Evolutionary conservation across 352 stramenopile genomes (phyloP).

Genomic region (Globisporangium apiculatum): DNA sequence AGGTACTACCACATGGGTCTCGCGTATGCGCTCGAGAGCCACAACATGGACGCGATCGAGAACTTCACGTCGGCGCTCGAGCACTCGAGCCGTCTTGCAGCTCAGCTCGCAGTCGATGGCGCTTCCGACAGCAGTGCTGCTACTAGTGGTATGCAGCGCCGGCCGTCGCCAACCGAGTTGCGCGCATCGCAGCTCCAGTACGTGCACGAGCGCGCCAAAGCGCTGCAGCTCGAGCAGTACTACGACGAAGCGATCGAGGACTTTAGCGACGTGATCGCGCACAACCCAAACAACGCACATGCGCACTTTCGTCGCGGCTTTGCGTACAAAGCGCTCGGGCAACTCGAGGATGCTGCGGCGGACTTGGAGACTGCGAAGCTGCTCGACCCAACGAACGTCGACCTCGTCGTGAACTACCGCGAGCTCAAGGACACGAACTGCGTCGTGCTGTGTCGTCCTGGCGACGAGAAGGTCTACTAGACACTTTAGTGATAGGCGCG

Average conservation of each 20-base stretch:
- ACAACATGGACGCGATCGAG: constrained; percentile 61
- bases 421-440: constrained; percentile 65
- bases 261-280: constrained; percentile 58
- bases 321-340: constrained; percentile 51
- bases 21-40: constrained; percentile 34
- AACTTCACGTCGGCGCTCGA: constrained; percentile 45
- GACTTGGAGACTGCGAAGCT: constrained; percentile 70
- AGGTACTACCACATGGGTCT: constrained; percentile 76
- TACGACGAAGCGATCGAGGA: constrained; percentile 64
- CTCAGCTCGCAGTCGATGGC: background rate
- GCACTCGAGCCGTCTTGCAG: constrained; percentile 11
- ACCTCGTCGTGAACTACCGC: constrained; percentile 78
- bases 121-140: background rate
- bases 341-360: constrained; percentile 40
- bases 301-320: constrained; percentile 81
- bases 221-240: constrained; percentile 64
- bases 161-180: constrained; percentile 1
- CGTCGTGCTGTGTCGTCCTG: constrained; percentile 56
- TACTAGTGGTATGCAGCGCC: no score
- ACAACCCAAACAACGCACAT: constrained; percentile 76
- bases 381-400: constrained; percentile 56
- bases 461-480: constrained; percentile 47
- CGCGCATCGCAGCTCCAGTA: constrained; percentile 29
- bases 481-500: background rate
- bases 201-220: constrained; percentile 74